Evolutionary conservation across 805 yeast genomes (phyloP).

Genomic region (Cyberlindnera veronae): DNA sequence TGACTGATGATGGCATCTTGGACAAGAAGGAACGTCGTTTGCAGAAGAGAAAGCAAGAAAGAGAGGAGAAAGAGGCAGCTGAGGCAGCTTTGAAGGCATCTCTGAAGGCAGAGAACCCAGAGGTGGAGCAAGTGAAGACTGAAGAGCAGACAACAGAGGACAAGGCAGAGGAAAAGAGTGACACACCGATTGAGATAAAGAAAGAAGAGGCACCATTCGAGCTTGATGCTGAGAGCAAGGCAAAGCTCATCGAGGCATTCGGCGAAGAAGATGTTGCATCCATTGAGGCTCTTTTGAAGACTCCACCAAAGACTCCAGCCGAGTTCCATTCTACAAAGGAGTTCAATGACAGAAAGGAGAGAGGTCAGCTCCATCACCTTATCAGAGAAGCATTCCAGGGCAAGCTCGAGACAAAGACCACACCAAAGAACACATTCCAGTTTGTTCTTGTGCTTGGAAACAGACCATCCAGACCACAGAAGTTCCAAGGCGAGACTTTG

Average conservation of each 20-base stretch:
- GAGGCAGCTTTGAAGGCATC: slow-evolving; percentile 1
- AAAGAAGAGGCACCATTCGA: slow-evolving; percentile 31
- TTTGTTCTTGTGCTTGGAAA: slow-evolving; percentile 45
- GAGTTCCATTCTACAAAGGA: slow-evolving; percentile 50
- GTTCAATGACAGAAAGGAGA: slow-evolving; percentile 63
- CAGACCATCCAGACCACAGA: slow-evolving; percentile 26
- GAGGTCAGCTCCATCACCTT: slow-evolving; percentile 78
- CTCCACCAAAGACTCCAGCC: slow-evolving; percentile 42
- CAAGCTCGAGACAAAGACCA: slow-evolving; percentile 75
- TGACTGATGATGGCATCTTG: slow-evolving; percentile 69
- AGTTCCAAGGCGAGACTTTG: slow-evolving; percentile 28
- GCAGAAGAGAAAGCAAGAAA: slow-evolving; percentile 32
- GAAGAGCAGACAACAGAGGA: slow-evolving; percentile 24
- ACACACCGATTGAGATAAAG: neutral
- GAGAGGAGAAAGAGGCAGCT: slow-evolving; percentile 14
- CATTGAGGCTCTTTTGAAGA: slow-evolving; percentile 48
- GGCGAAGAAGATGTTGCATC: slow-evolving; percentile 58
- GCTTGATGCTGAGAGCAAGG: slow-evolving; percentile 43
- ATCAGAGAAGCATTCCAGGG: slow-evolving; percentile 71
- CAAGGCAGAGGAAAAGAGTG: slow-evolving; percentile 21
- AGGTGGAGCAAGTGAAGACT: slow-evolving; percentile 1
- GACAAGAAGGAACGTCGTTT: slow-evolving; percentile 45
- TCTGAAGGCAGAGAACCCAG: neutral
- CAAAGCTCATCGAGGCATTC: slow-evolving; percentile 47
- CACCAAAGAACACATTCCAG: slow-evolving; percentile 60